These are phyloP conservation scores for Spatholobus suberectus DNA, from an alignment of 306 rosid genomes.

Conservation along the genomic window DNA sequence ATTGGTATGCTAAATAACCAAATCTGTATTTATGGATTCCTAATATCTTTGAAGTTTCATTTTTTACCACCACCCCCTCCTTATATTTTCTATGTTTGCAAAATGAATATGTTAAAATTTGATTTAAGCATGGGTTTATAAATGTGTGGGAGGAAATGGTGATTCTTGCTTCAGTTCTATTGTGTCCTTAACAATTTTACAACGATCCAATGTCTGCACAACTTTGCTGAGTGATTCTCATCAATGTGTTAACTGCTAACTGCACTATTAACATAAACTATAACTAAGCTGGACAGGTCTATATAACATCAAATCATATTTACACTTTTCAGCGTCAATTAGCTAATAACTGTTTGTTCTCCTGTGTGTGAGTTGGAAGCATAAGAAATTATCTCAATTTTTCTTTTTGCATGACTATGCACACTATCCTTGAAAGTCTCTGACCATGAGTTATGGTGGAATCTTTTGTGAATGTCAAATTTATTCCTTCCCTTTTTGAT, in stretches of 20 bases:
- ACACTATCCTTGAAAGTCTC: conserved; percentile 1
- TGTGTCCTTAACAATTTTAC: not conserved
- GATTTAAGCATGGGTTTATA: not conserved
- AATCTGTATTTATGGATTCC: not conserved
- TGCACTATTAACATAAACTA: not conserved
- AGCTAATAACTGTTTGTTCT: conserved; percentile 1
- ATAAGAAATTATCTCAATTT: not conserved
- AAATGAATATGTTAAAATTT: not conserved
- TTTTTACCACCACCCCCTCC: not conserved
- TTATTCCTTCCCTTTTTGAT: conserved; percentile 25
- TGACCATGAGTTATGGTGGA: conserved; percentile 22
- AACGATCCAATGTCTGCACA: conserved; percentile 4
- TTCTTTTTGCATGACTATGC: conserved; percentile 23
- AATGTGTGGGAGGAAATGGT: not conserved
- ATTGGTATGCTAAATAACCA: conserved; percentile 61
- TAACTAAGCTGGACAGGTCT: conserved; percentile 1
- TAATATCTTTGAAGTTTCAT: not conserved
- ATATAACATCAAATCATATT: conserved; percentile 1
- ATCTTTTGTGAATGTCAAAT: not conserved
- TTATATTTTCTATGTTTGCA: not conserved
- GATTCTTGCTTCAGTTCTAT: conserved; percentile 15
- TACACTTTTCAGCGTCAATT: conserved; percentile 13
- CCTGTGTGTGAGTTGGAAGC: conserved; percentile 24
- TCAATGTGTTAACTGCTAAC: conserved; percentile 25
- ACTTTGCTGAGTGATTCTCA: conserved; percentile 1